phyloP scores from a whole-genome alignment of 257 asterid genomes.

The Verbena officinalis region DNA sequence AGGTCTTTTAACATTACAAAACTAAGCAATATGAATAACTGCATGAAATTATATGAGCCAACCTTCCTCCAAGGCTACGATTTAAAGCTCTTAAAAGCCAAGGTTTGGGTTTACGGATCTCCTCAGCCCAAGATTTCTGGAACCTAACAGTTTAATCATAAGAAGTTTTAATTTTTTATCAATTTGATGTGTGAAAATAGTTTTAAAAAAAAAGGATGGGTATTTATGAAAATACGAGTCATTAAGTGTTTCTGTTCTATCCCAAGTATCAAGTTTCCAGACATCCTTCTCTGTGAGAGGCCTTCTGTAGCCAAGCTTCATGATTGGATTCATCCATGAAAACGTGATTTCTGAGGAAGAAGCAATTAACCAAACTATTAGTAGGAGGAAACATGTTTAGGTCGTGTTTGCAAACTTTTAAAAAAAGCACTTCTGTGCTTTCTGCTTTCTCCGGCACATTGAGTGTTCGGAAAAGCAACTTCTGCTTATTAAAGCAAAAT shows the following conservation, averaged over 20 bases:
- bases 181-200: not conserved
- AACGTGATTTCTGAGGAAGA: slow-evolving; percentile 57
- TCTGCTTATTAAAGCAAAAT: too few species aligned
- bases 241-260: slow-evolving; percentile 82
- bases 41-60: slow-evolving; percentile 20
- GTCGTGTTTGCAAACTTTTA: too few species aligned
- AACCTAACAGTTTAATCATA: slow-evolving; percentile 52
- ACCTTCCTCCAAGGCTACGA: slow-evolving; percentile 96
- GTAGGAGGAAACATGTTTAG: slow-evolving; percentile 22
- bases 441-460: too few species aligned
- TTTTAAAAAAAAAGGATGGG: not conserved
- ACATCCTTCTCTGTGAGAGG: slow-evolving; percentile 96
- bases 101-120: slow-evolving; percentile 75
- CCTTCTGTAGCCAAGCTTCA: slow-evolving; percentile 85
- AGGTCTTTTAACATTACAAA: slow-evolving; percentile 13
- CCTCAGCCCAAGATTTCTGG: slow-evolving; percentile 84
- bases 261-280: slow-evolving; percentile 98
- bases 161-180: slow-evolving; percentile 8
- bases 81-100: slow-evolving; percentile 95
- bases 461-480: too few species aligned
- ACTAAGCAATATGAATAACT: slow-evolving; percentile 10
- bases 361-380: slow-evolving; percentile 27
- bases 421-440: too few species aligned
- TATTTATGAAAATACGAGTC: slow-evolving; percentile 52
- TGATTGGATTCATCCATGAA: slow-evolving; percentile 82